Evolutionary conservation across 192 early-diverging fungal genomes (phyloP), one percentile per base, ranked within the genome.

Genomic region (Obelidium mucronatum): DNA sequence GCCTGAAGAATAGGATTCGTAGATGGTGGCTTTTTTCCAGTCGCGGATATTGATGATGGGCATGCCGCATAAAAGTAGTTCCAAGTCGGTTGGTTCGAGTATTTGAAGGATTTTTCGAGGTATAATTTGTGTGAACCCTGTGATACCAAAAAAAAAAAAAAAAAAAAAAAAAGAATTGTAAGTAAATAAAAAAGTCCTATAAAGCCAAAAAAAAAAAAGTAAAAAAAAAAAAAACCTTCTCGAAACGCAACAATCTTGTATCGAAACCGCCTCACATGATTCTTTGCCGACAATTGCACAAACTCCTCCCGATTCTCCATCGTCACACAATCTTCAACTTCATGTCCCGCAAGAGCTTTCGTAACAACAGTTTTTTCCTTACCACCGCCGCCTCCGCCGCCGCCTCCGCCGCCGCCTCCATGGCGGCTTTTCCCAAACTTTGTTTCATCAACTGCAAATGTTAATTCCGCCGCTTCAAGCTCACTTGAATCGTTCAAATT

Each of bases 201-300:
- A 33, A 64, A 40, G n/a, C 66, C 51, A n/a, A 67, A 5, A 67
- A 28, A 2, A 34, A 39, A 52, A 42, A 6, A 42, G 51, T n/a
- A 52, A 8, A 24, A 67, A 28, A 31, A 67, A 52, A 30, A 65
- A 8, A 17, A 22, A 55, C 69, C 69, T 58, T 72, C 69, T 51
- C 69, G 69, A 58, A 72, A 72, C 22, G 51, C 54, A 19, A 72
- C 69, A 33, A 72, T 72, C 36, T 72, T 72, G 39, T 58, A 72
- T 33, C 69, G 6, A 33, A 30, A 30, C 30, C 26, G n/a, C 36
- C 36, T 30, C 6, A 72, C 36, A n/a, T 28, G 26, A 30, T 36
- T 3, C 34, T 72, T 72, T 11, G 54, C 69, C 8, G 26, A 11
- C 22, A 55, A n/a, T 24, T 40, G 0, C 39, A 72, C 69, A 72